phyloP scores from a whole-genome alignment of 495 filamentous ascomycete genomes.

The Talaromyces proteolyticus region DNA sequence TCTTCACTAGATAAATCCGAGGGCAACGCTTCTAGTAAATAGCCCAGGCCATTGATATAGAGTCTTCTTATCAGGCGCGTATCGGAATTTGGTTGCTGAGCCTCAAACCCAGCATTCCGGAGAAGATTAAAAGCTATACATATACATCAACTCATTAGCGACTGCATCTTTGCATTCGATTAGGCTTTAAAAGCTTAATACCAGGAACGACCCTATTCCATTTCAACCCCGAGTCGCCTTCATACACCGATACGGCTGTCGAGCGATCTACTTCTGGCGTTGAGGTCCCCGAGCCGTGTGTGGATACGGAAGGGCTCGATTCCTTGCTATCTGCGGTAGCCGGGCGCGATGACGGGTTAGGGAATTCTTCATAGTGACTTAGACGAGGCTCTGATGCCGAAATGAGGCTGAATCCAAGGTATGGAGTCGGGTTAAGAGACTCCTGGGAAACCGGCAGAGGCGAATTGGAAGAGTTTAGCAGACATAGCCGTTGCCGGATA shows the following conservation, averaged over 20 bases:
- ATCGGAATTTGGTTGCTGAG: conserved; percentile 29
- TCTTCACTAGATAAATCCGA: conserved; percentile 42
- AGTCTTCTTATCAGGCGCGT: conserved; percentile 52
- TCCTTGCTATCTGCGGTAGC: conserved; percentile 10
- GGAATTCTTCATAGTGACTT: background rate
- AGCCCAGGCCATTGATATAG: conserved; percentile 60
- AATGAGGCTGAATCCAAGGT: conserved; percentile 5
- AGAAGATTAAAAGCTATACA: conserved; percentile 35
- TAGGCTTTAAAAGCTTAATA: conserved; percentile 9
- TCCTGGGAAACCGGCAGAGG: background rate
- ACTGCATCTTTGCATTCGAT: too few species aligned
- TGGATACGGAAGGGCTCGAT: background rate
- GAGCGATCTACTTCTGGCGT: background rate
- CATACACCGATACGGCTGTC: conserved; percentile 17
- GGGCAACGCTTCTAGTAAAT: conserved; percentile 63
- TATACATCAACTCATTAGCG: too few species aligned
- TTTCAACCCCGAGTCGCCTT: conserved; percentile 28
- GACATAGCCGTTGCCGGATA: conserved; percentile 24
- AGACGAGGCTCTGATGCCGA: conserved; percentile 13
- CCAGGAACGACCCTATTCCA: conserved; percentile 38
- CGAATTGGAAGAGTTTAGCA: conserved; percentile 14
- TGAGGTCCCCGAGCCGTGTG: background rate
- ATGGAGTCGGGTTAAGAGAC: background rate
- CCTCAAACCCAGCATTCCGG: conserved; percentile 33
- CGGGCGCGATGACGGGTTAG: conserved; percentile 8